Base-by-base conservation (phyloP, 2,329 filamentous ascomycete species). In the Xylariomycetidae sp. region DNA sequence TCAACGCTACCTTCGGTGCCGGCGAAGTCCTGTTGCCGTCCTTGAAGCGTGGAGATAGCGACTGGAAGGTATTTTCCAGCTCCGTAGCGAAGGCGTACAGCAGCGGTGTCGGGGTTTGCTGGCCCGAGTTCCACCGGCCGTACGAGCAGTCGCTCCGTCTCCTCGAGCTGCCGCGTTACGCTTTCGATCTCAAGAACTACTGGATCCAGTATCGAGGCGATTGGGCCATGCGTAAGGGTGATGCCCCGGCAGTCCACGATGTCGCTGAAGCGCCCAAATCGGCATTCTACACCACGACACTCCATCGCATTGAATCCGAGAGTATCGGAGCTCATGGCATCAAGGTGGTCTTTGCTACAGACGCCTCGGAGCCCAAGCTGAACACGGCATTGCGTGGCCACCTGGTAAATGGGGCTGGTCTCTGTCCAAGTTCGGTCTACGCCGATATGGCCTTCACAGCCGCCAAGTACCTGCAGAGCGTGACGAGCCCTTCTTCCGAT, bases 401-500 rank as follows among this genome's bases (percentile, higher is more conserved):
- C 43, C 45, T 48, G 16, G 53, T 58, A 35, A 60, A 59, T 29
- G 47, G 47, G 16, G 41, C 45, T 22, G 41, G 45, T 3, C 46
- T 61, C 7, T 52, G 44, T 16, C 50, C 58, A 6, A 50, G 47
- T 7, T 49, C 52, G 4, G 39, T 58, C 6, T 56, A 57, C 32
- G 48, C 52, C 1, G 55, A 59, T 26, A 58, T 59, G 49, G 56
- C 54, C 8, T 37, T 46, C 14, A 48, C 48, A 1, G 38, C 58
- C 6, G 59, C 53, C 2, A 31, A 40, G 10, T 54, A 60, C 37
- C 28, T 57, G 4, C 42, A 44, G 19, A 39, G 32, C 8, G 32
- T 39, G 19, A 16, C 46, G 17, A 28, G 20, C 13, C n/a, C 32
- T 8, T 14, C n/a, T 13, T 15, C 8, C 7, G 16, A 25, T 2